phyloP scores from a whole-genome alignment of 805 yeast genomes.

The Teunomyces aglyptinius region DNA sequence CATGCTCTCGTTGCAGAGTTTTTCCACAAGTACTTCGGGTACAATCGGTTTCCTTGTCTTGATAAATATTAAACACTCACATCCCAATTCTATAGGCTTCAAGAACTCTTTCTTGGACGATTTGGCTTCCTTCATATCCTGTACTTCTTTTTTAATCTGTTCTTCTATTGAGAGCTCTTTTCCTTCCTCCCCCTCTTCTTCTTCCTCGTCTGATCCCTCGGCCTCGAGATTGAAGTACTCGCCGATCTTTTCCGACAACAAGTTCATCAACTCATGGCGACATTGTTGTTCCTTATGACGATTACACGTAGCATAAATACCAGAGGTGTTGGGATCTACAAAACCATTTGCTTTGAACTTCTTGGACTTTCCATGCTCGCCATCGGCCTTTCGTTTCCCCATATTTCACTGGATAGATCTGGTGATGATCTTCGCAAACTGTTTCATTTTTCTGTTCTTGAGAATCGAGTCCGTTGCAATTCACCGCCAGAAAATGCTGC shows the following conservation, averaged over 20 bases:
- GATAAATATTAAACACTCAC: slow-evolving; percentile 83
- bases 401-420: slow-evolving; percentile 10
- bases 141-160: slow-evolving; percentile 68
- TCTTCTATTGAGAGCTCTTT: slow-evolving; percentile 66
- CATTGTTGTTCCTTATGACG: slow-evolving; percentile 78
- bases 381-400: slow-evolving; percentile 30
- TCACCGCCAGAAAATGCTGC: not conserved
- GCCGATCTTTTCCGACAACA: slow-evolving; percentile 46
- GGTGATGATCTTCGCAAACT: not conserved
- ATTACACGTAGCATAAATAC: slow-evolving; percentile 86
- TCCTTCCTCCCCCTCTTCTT: slow-evolving; percentile 17
- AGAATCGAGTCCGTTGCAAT: not conserved
- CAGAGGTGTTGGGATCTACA: slow-evolving; percentile 82
- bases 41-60: slow-evolving; percentile 76
- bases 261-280: slow-evolving; percentile 62
- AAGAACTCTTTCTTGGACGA: slow-evolving; percentile 46
- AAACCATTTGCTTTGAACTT: slow-evolving; percentile 50
- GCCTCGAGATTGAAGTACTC: slow-evolving; percentile 29
- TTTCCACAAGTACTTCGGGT: slow-evolving; percentile 69
- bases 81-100: slow-evolving; percentile 60
- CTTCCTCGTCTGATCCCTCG: slow-evolving; percentile 23
- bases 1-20: slow-evolving; percentile 59
- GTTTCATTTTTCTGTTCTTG: not conserved
- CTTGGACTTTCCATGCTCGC: slow-evolving; percentile 24
- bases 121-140: slow-evolving; percentile 49